These are phyloP conservation scores for Physaria fendleri DNA, from an alignment of 345 rosid species.

Conservation along the genomic window DNA sequence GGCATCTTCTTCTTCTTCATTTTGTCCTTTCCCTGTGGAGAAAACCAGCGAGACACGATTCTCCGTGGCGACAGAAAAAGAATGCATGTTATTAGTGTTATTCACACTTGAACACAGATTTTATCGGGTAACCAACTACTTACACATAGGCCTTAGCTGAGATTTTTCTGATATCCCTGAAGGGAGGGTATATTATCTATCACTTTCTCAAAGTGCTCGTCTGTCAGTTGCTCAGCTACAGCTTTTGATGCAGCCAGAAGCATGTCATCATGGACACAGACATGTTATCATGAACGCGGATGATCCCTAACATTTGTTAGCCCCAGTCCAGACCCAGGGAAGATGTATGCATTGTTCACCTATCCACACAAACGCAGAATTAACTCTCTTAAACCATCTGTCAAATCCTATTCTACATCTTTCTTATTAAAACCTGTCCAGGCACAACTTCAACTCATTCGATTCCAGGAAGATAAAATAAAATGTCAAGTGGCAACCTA, in stretches of 20 bases:
- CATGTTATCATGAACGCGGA: too few relatives aligned
- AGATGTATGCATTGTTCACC: constrained; percentile 96
- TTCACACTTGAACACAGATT: background rate
- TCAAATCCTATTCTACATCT: background rate
- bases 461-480: too few relatives aligned
- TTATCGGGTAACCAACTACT: constrained; percentile 12
- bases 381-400: constrained; percentile 9
- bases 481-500: too few relatives aligned
- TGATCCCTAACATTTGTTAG: constrained; percentile 88
- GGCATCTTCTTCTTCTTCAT: too few relatives aligned
- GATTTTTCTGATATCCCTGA: constrained; percentile 77
- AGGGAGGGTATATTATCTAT: constrained; percentile 85
- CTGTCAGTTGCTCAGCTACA: constrained; percentile 67
- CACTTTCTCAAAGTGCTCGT: constrained; percentile 77
- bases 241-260: constrained; percentile 93
- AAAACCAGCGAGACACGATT: too few relatives aligned
- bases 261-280: constrained; percentile 92
- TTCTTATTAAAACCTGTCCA: constrained; percentile 63
- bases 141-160: constrained; percentile 96
- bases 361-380: constrained; percentile 25
- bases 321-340: constrained; percentile 95
- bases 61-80: too few relatives aligned
- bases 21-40: too few relatives aligned
- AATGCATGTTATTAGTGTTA: background rate
- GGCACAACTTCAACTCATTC: too few relatives aligned